A percentile compares a stretch with the other conserved stretches of the same genome.
Conservation (phyloP, 257 asterid species). For the Lithospermum erythrorhizon region DNA sequence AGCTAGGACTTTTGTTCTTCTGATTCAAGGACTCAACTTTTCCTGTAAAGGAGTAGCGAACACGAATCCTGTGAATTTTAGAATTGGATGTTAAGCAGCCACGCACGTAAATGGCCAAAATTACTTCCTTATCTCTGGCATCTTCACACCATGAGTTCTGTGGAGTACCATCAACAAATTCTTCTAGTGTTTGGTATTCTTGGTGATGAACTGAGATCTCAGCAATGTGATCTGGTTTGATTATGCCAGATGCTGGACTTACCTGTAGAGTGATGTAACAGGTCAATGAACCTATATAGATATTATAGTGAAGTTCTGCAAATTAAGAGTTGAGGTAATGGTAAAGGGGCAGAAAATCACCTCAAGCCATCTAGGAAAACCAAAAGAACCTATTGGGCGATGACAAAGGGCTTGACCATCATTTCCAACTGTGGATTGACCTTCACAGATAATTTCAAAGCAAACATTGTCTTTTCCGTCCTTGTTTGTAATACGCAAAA, state of each 20-base stretch:
- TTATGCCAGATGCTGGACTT: slow-evolving; percentile 65
- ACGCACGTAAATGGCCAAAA: slow-evolving; percentile 37
- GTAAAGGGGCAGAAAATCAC: slow-evolving; percentile 28
- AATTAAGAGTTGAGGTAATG: background rate
- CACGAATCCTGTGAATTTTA: slow-evolving; percentile 62
- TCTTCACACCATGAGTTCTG: slow-evolving; percentile 91
- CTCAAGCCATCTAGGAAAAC: slow-evolving; percentile 96
- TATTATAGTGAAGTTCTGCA: background rate
- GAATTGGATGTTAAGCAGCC: slow-evolving; percentile 58
- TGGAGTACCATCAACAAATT: slow-evolving; percentile 79
- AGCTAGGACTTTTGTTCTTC: slow-evolving; percentile 18
- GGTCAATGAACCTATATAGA: slow-evolving; percentile 1
- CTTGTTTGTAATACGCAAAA: slow-evolving; percentile 77
- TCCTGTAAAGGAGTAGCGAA: slow-evolving; percentile 62
- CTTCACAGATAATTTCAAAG: slow-evolving; percentile 66
- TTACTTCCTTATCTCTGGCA: slow-evolving; percentile 83
- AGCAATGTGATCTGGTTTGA: slow-evolving; percentile 51
- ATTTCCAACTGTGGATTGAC: slow-evolving; percentile 49
- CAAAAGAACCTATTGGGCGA: slow-evolving; percentile 71
- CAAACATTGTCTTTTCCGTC: slow-evolving; percentile 46
- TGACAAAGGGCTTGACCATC: slow-evolving; percentile 70
- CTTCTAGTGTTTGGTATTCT: slow-evolving; percentile 73
- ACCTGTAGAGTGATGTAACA: slow-evolving; percentile 40
- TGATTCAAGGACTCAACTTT: slow-evolving; percentile 41
- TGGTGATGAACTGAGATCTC: slow-evolving; percentile 73